Percentiles rank a stretch among this genome's conserved stretches.
Conservation (phyloP, 31 red algal genomes). For the Asparagopsis taxiformis region DNA sequence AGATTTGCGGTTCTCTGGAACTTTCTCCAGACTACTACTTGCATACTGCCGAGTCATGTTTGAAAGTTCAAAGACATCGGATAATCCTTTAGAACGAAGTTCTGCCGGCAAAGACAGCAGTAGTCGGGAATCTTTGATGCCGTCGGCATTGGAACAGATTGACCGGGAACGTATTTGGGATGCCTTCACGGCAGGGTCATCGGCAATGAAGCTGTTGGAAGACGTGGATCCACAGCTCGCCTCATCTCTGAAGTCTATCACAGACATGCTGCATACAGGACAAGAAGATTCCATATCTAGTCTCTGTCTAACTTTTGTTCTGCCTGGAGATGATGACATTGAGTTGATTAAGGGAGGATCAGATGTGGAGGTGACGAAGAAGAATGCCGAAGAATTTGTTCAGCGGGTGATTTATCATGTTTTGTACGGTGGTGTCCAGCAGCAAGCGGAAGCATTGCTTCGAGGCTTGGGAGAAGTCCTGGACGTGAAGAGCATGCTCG, state of each 20-base stretch:
- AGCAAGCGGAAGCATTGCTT: conserved; percentile 78
- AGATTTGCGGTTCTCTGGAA: conserved; percentile 85
- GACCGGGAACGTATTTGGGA: conserved; percentile 29
- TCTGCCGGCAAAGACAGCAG: not conserved
- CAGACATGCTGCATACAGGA: conserved; percentile 48
- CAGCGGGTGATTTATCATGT: conserved; percentile 59
- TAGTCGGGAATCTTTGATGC: not conserved
- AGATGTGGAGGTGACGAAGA: conserved; percentile 52
- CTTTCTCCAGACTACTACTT: conserved; percentile 68
- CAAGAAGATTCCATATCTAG: conserved; percentile 53
- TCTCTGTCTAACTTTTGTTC: conserved; percentile 79
- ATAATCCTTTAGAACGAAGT: too few relatives aligned
- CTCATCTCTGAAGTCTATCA: conserved; percentile 62
- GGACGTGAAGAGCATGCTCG: conserved; percentile 54
- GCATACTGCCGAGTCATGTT: conserved; percentile 41
- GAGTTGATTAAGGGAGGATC: conserved; percentile 71
- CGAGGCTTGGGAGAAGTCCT: conserved; percentile 67
- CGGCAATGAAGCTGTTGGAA: conserved; percentile 58
- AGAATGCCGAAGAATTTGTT: conserved; percentile 86
- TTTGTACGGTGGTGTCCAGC: conserved; percentile 70
- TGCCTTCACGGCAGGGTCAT: conserved; percentile 16
- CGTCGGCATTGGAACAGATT: not conserved
- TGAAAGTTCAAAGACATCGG: not conserved
- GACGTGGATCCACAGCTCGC: conserved; percentile 82
- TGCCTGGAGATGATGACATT: conserved; percentile 82